Base-by-base conservation (phyloP, 352 stramenopile genomes). In the Pythium periplocum region DNA sequence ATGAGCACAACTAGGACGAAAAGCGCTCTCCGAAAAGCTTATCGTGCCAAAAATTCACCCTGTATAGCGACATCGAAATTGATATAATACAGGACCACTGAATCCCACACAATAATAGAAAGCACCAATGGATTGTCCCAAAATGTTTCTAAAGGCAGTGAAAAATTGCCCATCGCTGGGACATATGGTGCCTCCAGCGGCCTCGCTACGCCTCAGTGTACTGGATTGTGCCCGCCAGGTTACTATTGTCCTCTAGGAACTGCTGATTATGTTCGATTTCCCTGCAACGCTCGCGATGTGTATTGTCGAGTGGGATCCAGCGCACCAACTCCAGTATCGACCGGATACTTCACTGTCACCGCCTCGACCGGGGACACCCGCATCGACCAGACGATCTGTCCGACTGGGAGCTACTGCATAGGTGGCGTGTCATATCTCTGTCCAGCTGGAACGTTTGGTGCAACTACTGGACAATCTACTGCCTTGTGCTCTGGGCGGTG, bases 181-280 rank as follows among this genome's bases (percentile, higher is more conserved):
- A 73, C 75, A 1, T 90, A 79, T 17, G 81, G 81, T 2, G 44
- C 41, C 26, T 61, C 47, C 0, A 31, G 61, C 49, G 71, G 68
- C 2, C 64, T 90, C 6, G 51, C 67, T 5, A 83, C 58, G 2
- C 56, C 73, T 4, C 46, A 59, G 31, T 92, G 78, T 48, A 83
- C 69, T 4, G 77, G 61, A 4, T 54, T 51, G n/a, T 92, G 82
- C 43, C 78, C 82, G 6, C 50, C 66, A 31, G 82, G 82, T 2
- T 89, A 84, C 55, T 88, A 69, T 46, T 92, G 78, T 50, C 78
- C 75, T 7, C 38, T 60, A 5, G 82, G 82, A 31, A 79, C 75
- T 2, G 48, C 48, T n/a, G 53, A 73, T 33, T 85, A 69, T 48
- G 53, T 38, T 3, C 44, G 47, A n/a, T 40, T 64, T 26, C 69